Evolutionary conservation across 176 grass and related monocot species (phyloP), one percentile per base, ranked within the genome.

Genomic region (Musa acuminata): DNA sequence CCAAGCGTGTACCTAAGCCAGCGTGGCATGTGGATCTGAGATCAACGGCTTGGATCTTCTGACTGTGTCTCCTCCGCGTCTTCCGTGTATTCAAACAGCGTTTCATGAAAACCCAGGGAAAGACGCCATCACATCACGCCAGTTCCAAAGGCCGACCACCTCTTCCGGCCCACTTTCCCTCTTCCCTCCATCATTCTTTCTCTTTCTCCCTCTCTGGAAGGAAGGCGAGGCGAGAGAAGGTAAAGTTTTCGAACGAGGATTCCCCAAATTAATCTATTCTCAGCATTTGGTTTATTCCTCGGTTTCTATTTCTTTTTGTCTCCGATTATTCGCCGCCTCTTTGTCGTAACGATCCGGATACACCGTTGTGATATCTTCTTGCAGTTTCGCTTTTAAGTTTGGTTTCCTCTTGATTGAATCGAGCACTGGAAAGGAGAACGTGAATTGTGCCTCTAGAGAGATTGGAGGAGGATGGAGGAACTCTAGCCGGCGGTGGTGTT

Each of bases 141-240:
- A 16, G 51, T 70, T 50, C 67, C 67, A 55, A 64, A 54, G 78
- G 64, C 72, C 85, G 85, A 84, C 89, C 83, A 73, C 78, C 82
- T 84, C 77, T 84, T 82, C 75, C 80, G 80, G 80, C 35, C 35
- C 35, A 43, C 35, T 43, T 43, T 43, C 35, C 35, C 35, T 43
- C 29, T 29, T 29, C 35, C 35, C 35, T 43, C 35, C 35, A 0
- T 43, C 4, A 3, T 5, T 43, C 35, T 58, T 9, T 63, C 13
- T 24, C 52, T 65, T 29, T 55, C 8, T 72, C 35, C 35, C 79
- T 51, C 49, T 80, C 79, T 51, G 11, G 2, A 78, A 13, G 6
- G 19, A 2, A 51, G 17, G 62, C 43, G 51, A 19, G 19, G 17
- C 49, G 64, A 14, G 17, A 48, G 19, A 49, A 48, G 29, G 17